These are phyloP conservation scores for Salix suchowensis DNA, from an alignment of 345 rosid species.

Conservation along the genomic window DNA sequence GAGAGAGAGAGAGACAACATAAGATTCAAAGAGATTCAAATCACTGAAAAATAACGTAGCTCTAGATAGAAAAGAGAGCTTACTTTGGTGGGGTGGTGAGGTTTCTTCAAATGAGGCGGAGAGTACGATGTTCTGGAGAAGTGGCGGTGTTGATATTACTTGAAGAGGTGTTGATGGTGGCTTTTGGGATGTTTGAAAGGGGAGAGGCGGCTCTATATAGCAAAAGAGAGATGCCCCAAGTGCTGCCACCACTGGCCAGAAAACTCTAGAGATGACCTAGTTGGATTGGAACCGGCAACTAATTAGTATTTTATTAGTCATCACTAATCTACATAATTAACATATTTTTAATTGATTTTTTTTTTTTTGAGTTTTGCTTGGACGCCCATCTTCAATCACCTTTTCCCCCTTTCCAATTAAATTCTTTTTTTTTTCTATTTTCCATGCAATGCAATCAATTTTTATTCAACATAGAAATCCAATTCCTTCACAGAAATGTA, in stretches of 20 bases:
- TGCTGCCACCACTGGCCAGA: background rate
- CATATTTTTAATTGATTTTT: no score
- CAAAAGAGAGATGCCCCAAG: background rate
- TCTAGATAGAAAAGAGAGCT: background rate
- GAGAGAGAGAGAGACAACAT: background rate
- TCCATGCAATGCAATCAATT: background rate
- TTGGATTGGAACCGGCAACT: background rate
- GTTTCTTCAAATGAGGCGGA: background rate
- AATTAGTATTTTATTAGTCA: no score
- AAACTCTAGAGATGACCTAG: background rate
- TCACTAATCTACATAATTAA: no score
- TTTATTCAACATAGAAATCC: background rate
- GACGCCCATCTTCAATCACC: background rate
- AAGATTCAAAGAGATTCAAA: background rate
- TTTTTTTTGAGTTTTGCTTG: no score
- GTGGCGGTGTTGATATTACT: background rate
- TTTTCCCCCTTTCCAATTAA: background rate
- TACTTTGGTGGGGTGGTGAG: background rate
- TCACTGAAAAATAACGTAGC: no score
- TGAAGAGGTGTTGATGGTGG: background rate
- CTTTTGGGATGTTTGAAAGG: conserved; percentile 13
- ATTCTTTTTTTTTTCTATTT: no score
- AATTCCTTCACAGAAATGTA: no score
- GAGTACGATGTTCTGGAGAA: background rate
- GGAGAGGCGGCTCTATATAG: background rate